Conservation (phyloP, 345 rosid species). For the Salix caprea region DNA sequence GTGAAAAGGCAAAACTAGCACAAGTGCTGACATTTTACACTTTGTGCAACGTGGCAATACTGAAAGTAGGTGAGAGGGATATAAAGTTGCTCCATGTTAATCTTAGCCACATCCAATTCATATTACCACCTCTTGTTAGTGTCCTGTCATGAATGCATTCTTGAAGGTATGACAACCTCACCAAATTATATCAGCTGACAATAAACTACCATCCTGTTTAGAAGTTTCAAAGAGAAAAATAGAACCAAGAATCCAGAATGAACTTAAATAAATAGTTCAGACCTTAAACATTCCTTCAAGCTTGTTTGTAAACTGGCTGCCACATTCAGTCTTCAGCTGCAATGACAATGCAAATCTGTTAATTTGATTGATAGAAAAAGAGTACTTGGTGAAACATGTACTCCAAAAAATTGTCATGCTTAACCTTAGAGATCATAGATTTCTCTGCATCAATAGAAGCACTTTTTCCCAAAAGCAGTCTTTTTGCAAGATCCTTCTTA, state of each 20-base stretch:
- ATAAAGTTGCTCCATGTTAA: background rate
- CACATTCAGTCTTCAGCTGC: constrained; percentile 98
- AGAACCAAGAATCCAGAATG: background rate
- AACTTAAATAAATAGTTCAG: background rate
- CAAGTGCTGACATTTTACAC: background rate
- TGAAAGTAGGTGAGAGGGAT: background rate
- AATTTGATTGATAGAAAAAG: constrained; percentile 12
- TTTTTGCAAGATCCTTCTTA: constrained; percentile 97
- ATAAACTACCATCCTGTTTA: background rate
- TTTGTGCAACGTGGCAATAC: background rate
- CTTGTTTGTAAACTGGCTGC: constrained; percentile 31
- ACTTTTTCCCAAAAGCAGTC: constrained; percentile 89
- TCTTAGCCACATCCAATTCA: background rate
- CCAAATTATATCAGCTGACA: background rate
- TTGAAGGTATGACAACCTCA: background rate
- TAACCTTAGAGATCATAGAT: constrained; percentile 97
- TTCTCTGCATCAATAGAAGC: constrained; percentile 99
- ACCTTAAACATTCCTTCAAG: constrained; percentile 99
- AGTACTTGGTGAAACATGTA: background rate
- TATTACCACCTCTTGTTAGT: background rate
- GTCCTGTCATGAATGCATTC: background rate
- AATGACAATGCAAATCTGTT: constrained; percentile 23
- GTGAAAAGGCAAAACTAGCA: background rate
- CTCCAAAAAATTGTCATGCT: background rate
- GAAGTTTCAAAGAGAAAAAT: background rate